Evolutionary conservation across 176 grass and related monocot genomes (phyloP), one percentile per base, ranked within the genome.

Genomic region (Neostapfia colusana): DNA sequence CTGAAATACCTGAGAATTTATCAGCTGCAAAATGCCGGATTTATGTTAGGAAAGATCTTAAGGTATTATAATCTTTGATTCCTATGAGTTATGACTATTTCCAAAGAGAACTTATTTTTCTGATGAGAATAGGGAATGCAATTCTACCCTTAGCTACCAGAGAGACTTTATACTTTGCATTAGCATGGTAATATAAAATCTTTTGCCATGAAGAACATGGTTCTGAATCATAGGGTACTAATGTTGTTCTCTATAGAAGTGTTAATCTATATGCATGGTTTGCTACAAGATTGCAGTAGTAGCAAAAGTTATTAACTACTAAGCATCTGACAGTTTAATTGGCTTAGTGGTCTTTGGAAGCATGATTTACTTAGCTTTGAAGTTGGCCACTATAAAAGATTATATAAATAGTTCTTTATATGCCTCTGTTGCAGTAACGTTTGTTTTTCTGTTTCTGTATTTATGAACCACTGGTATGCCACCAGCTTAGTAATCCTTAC

Each of bases 11-110:
- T 40, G 91, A 83, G 37, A 80, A 72, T 31, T 63, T 86, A 31
- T 88, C 79, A 85, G 44, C 82, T 55, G 85, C 91, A 69, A 93
- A 91, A 81, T 98, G 91, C 88, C 74, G 76, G 59, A 46, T 90
- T 72, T 92, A 98, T 85, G 76, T 65, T 69, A 94, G 73, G 69
- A 93, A 85, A 85, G 91, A 86, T 72, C 64, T 69, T 25, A 94
- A 98, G 91, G 95, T 94, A 83, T 81, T 53, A 8, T 41, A 60
- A 18, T 75, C 50, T 81, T 76, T 53, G 18, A 82, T 42, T 82
- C 3, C 42, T 66, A 11, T 62, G 40, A 60, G 21, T 40, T 72
- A 37, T 65, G 48, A 50, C 48, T 59, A 35, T 70, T 82, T 67
- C 37, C 10, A 48, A 38, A 10, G 14, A 50, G 34, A 77, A 56